phyloP scores from a whole-genome alignment of 306 rosid genomes.

The Cucumis hystrix region DNA sequence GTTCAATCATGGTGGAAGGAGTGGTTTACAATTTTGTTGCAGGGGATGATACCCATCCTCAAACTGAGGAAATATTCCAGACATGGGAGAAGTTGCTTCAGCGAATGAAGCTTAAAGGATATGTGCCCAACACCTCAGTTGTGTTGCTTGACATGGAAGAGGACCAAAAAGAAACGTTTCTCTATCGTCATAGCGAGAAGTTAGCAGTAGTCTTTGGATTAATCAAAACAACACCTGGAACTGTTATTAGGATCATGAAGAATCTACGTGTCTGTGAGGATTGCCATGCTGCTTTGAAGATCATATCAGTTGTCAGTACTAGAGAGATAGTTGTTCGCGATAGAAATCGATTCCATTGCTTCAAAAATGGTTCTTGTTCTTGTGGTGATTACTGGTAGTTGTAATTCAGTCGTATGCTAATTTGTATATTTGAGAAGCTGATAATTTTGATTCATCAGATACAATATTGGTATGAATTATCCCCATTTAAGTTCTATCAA shows the following conservation, averaged over 20 bases:
- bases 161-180: conserved; percentile 28
- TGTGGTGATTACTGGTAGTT: conserved; percentile 35
- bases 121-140: conserved; percentile 43
- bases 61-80: conserved; percentile 21
- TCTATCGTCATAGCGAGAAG: conserved; percentile 35
- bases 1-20: conserved; percentile 36
- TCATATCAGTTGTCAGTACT: conserved; percentile 18
- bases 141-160: conserved; percentile 41
- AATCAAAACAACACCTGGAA: conserved; percentile 27
- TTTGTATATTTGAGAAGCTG: background rate
- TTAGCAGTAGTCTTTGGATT: conserved; percentile 35
- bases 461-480: background rate
- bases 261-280: conserved; percentile 51
- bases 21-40: conserved; percentile 30
- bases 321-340: conserved; percentile 35
- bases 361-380: conserved; percentile 28
- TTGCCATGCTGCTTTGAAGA: conserved; percentile 34
- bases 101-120: conserved; percentile 28
- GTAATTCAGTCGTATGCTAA: background rate
- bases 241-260: conserved; percentile 43
- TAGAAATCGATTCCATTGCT: conserved; percentile 37
- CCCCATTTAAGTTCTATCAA: background rate
- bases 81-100: conserved; percentile 33
- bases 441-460: background rate
- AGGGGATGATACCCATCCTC: conserved; percentile 43